phyloP scores from a whole-genome alignment of 768 basidiomycete species.

The Exidia glandulosa region DNA sequence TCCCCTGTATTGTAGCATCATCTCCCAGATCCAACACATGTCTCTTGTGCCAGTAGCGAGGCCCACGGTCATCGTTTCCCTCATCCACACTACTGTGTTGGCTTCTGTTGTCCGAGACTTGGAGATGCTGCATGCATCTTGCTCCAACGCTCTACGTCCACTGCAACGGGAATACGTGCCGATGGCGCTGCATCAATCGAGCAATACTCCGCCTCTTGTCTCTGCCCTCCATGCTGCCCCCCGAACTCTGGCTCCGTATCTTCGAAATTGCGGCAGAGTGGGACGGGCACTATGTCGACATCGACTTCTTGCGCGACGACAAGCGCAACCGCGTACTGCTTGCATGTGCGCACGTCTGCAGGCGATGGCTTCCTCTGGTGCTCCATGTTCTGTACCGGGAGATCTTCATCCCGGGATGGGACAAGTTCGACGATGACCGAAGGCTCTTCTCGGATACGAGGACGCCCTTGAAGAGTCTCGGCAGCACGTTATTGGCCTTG shows the following conservation, averaged over 20 bases:
- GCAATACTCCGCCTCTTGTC: too few relatives aligned
- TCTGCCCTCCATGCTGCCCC: too few relatives aligned
- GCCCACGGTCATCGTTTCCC: too few relatives aligned
- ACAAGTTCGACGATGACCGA: background rate
- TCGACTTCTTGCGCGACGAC: background rate
- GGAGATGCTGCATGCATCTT: too few relatives aligned
- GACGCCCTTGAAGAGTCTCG: background rate
- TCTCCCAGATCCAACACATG: too few relatives aligned
- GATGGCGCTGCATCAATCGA: too few relatives aligned
- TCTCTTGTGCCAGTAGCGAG: too few relatives aligned
- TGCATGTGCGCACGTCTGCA: background rate
- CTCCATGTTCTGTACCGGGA: background rate
- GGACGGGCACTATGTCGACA: background rate
- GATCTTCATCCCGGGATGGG: background rate
- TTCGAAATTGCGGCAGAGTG: background rate
- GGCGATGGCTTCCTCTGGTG: background rate
- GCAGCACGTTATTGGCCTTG: background rate
- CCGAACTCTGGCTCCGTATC: background rate
- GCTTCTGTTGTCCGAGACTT: too few relatives aligned
- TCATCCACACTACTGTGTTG: too few relatives aligned
- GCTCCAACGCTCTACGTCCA: too few relatives aligned
- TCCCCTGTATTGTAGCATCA: too few relatives aligned
- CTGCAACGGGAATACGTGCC: too few relatives aligned
- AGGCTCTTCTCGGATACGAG: background rate
- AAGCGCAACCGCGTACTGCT: background rate